phyloP scores from a whole-genome alignment of 2,329 filamentous ascomycete species.

The Acrocalymma vagum region DNA sequence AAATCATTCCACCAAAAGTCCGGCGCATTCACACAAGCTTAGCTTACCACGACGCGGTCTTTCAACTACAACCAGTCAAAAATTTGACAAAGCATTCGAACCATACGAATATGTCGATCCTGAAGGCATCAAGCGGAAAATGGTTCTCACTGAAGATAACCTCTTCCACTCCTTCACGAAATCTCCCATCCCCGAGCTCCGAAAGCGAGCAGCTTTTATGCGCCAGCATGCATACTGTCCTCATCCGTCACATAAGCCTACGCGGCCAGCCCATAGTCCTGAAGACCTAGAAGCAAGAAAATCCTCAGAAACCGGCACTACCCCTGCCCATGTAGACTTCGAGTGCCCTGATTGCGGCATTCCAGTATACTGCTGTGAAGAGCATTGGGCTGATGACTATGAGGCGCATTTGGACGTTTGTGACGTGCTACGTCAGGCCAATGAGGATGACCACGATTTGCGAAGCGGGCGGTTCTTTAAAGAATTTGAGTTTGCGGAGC shows the following conservation, averaged over 20 bases:
- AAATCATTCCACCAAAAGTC: constrained; percentile 43
- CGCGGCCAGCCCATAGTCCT: constrained; percentile 71
- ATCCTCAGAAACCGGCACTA: constrained; percentile 61
- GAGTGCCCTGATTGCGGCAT: constrained; percentile 97
- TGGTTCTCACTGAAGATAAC: constrained; percentile 74
- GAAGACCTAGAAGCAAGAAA: constrained; percentile 71
- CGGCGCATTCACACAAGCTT: constrained; percentile 31
- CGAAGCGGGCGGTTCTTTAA: constrained; percentile 89
- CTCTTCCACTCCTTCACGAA: constrained; percentile 92
- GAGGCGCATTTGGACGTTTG: constrained; percentile 92
- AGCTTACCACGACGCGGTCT: constrained; percentile 34
- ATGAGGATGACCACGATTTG: constrained; percentile 97
- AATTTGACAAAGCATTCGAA: constrained; percentile 39
- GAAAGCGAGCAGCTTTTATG: constrained; percentile 88
- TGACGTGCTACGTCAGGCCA: constrained; percentile 89
- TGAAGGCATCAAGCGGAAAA: constrained; percentile 40
- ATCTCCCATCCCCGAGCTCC: constrained; percentile 88
- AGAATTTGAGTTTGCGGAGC: constrained; percentile 90
- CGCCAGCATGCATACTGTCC: constrained; percentile 93
- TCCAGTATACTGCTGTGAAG: constrained; percentile 90
- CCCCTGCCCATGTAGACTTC: constrained; percentile 86
- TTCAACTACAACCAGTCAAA: constrained; percentile 39
- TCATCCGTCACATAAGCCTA: constrained; percentile 84
- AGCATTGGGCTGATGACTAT: constrained; percentile 96
- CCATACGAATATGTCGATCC: constrained; percentile 46